Evolutionary conservation across 441 rosid genomes (phyloP).

Genomic region (Theobroma grandiflorum): DNA sequence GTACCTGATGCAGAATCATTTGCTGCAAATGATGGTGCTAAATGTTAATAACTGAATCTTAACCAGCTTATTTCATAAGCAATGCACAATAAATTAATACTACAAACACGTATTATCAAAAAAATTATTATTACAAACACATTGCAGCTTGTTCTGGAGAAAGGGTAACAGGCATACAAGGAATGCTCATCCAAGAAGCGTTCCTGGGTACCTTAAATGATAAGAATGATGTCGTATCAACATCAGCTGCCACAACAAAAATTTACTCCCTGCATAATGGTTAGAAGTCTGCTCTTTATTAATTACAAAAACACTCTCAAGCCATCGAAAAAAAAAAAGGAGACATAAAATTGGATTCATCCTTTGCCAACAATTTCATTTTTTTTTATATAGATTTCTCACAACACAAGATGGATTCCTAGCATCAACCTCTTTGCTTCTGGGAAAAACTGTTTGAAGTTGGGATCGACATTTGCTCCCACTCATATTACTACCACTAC

Average conservation of each 20-base stretch:
- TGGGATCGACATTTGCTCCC: not conserved
- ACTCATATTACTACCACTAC: not conserved
- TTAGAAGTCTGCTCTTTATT: not conserved
- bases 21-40: slow-evolving; percentile 35
- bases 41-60: slow-evolving; percentile 10
- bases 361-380: not conserved
- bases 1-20: slow-evolving; percentile 50
- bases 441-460: not conserved
- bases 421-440: not conserved
- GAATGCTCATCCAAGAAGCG: slow-evolving; percentile 1
- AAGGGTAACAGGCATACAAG: not conserved
- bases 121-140: not conserved
- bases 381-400: no score
- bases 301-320: not conserved
- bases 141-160: not conserved
- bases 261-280: not conserved
- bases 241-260: not conserved
- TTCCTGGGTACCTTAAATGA: not conserved
- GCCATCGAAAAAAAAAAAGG: not conserved
- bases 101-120: not conserved
- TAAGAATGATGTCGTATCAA: not conserved
- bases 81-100: not conserved
- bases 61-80: not conserved
- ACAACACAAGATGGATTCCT: not conserved
- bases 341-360: not conserved